These are phyloP conservation scores for Tricholoma furcatifolium DNA, from an alignment of 768 basidiomycete genomes.

Conservation along the genomic window DNA sequence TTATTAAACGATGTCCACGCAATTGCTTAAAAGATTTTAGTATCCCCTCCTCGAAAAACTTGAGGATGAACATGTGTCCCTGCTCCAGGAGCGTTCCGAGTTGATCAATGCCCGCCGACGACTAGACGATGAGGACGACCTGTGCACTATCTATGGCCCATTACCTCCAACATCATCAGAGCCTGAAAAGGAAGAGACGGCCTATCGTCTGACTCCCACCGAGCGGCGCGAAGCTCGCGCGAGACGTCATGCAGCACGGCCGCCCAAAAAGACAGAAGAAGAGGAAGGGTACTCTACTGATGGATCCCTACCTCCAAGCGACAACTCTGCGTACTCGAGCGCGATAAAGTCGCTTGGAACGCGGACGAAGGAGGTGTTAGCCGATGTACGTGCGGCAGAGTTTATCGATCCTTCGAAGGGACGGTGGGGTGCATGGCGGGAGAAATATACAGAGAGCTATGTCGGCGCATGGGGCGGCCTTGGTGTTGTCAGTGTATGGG, in stretches of 20 bases:
- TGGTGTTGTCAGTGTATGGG: constrained; percentile 87
- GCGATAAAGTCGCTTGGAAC: constrained; percentile 56
- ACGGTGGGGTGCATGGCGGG: constrained; percentile 67
- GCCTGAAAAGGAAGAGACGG: constrained; percentile 42
- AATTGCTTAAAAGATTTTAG: constrained; percentile 35
- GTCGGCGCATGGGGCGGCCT: constrained; percentile 89
- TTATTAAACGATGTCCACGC: neutral
- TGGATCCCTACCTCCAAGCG: constrained; percentile 62
- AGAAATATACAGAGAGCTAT: constrained; percentile 78
- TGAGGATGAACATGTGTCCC: constrained; percentile 70
- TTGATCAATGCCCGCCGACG: constrained; percentile 67
- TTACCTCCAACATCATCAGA: constrained; percentile 22
- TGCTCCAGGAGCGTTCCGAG: constrained; percentile 71
- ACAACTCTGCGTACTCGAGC: constrained; percentile 64
- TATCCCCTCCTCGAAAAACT: constrained; percentile 76
- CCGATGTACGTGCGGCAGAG: constrained; percentile 82
- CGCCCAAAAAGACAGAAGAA: constrained; percentile 25
- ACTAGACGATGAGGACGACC: constrained; percentile 81
- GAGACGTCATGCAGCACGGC: constrained; percentile 51
- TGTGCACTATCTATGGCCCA: constrained; percentile 65
- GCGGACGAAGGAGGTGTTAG: constrained; percentile 58
- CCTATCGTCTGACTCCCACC: constrained; percentile 40
- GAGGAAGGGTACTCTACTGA: constrained; percentile 93
- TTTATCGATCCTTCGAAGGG: constrained; percentile 81
- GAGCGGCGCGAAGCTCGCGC: constrained; percentile 60